Evolutionary conservation across 139 green algal genomes (phyloP), one percentile per base, ranked within the genome.

Genomic region (Zygnema cylindricum): DNA sequence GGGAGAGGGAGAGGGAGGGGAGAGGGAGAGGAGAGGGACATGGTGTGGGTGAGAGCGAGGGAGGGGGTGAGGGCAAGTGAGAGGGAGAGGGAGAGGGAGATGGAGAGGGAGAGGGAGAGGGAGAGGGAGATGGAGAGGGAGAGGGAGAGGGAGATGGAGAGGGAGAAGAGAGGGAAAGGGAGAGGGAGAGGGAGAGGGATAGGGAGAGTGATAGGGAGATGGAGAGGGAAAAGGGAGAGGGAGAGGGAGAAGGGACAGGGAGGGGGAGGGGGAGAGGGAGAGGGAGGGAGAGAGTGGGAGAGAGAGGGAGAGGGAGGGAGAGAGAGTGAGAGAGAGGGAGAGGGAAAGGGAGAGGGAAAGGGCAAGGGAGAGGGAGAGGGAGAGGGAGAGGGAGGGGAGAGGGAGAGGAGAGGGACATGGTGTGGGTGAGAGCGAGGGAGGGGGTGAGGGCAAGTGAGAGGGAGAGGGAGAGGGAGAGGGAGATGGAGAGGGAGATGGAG

Each of bases 311-410:
- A 25, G 71, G 11, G 71, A 25, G 71, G 11, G 71, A 25, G 71
- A 79, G 71, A 16, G 71, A 79, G 71, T 79, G 71, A 49, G 71
- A 25, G 71, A 79, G 39, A 25, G 49, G 16, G 49, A 25, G 49
- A 63, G 49, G 49, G 49, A 63, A 16, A 25, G 49, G 16, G 49
- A 25, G 71, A 79, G 71, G 3, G 71, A 79, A 16, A 25, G 49
- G 16, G 71, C 11, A 16, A 79, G 71, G 3, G 71, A 79, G 71
- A 25, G 71, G 11, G 71, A 25, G 71, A 79, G 39, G 3, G 71
- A 79, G 71, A 25, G 71, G 11, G 71, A 25, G 71, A 79, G 71
- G 3, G 71, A 79, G 71, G 3, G 71, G 11, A 16, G 40, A 16
- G 11, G 71, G 3, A 16, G 11, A 16, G 3, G 49, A 63, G 71